Evolutionary conservation across 1,284 basidiomycete genomes (phyloP).

Genomic region (Psilocybe mexicana): DNA sequence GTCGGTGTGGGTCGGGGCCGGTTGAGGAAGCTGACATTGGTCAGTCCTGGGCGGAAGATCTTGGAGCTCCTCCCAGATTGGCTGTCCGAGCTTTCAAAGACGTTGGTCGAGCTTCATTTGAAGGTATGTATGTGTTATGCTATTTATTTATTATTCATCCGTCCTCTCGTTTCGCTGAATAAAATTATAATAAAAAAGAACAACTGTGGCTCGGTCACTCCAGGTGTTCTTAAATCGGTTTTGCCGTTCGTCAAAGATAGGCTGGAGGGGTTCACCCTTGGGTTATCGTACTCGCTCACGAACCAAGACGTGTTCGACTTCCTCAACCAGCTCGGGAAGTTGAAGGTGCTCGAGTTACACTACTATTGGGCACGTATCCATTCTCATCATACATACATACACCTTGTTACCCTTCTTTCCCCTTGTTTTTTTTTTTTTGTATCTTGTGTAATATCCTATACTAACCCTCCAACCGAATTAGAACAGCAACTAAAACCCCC

Average conservation of each 20-base stretch:
- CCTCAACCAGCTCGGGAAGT: constrained; percentile 36
- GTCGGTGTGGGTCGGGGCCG: constrained; percentile 34
- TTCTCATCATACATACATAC: neutral
- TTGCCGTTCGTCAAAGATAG: constrained; percentile 34
- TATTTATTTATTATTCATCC: no score
- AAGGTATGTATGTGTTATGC: constrained; percentile 30
- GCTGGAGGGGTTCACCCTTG: constrained; percentile 42
- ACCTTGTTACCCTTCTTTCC: no score
- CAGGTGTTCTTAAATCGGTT: constrained; percentile 49
- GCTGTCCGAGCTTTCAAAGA: constrained; percentile 36
- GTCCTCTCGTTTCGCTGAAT: neutral
- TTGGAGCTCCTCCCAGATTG: constrained; percentile 47
- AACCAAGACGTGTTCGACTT: constrained; percentile 50
- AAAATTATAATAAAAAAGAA: constrained; percentile 32
- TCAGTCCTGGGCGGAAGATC: constrained; percentile 43
- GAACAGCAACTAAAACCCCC: constrained; percentile 46
- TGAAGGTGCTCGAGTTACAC: constrained; percentile 40
- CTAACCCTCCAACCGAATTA: neutral
- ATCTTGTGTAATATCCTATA: neutral
- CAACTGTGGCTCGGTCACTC: constrained; percentile 60
- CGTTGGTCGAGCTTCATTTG: constrained; percentile 40
- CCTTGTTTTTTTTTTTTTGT: neutral
- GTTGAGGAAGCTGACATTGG: constrained; percentile 34
- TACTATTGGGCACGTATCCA: constrained; percentile 47
- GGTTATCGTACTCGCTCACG: constrained; percentile 55